Conservation (phyloP, 2,329 filamentous ascomycete genomes). For the Talaromyces sp. region DNA sequence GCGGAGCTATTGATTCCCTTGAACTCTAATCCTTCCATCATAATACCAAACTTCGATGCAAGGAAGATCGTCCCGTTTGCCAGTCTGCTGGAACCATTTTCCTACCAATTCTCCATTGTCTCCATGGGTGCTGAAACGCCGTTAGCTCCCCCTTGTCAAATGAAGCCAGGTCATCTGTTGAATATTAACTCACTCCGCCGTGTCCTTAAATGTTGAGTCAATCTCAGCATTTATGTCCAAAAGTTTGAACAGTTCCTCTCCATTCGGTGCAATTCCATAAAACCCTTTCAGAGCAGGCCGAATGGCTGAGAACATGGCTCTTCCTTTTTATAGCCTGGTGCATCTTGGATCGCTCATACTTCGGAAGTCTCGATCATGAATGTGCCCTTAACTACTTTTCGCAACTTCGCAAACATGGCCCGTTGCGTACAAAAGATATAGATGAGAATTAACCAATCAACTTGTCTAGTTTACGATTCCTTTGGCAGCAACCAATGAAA, state of each 20-base stretch:
- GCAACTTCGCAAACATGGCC: background rate
- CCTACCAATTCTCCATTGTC: background rate
- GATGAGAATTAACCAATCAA: background rate
- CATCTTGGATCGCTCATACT: background rate
- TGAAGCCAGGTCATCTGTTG: background rate
- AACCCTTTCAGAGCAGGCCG: background rate
- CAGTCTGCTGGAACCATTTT: background rate
- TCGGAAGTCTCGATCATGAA: no score
- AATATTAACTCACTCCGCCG: slow-evolving; percentile 14
- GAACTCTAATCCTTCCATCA: slow-evolving; percentile 15
- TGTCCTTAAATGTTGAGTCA: background rate
- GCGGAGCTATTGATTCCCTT: slow-evolving; percentile 34
- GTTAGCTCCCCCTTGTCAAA: background rate
- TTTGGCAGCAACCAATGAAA: background rate
- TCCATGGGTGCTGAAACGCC: background rate
- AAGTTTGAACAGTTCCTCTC: background rate
- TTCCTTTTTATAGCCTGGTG: background rate
- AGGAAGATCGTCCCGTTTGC: slow-evolving; percentile 45
- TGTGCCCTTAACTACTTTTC: background rate
- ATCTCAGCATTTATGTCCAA: background rate
- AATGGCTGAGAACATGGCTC: background rate
- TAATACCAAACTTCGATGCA: slow-evolving; percentile 51
- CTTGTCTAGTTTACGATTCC: background rate
- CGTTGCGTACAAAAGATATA: background rate
- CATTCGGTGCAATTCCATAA: background rate